Percentiles rank a stretch among this genome's conserved stretches.
phyloP scores from a whole-genome alignment of 768 basidiomycete genomes.

The Kwoniella botswanensis region DNA sequence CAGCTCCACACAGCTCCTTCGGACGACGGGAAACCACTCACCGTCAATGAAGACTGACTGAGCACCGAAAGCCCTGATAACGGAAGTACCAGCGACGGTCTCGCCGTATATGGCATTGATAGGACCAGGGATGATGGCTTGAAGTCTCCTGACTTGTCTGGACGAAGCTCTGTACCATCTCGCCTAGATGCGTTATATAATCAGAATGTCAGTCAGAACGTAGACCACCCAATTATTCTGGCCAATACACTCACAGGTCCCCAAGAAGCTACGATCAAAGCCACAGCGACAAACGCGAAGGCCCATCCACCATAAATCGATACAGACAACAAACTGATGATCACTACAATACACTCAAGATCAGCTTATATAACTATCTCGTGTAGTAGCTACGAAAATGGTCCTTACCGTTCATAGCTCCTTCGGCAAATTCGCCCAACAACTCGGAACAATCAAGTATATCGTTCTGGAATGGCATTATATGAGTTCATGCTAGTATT shows the following conservation, averaged over 20 bases:
- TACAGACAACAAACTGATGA: conserved; percentile 29
- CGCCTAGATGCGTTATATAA: conserved; percentile 10
- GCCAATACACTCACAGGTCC: conserved; percentile 30
- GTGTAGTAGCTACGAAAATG: background rate
- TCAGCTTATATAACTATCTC: background rate
- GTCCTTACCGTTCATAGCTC: conserved; percentile 27
- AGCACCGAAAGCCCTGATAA: conserved; percentile 48
- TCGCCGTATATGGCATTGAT: conserved; percentile 51
- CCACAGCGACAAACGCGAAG: conserved; percentile 25
- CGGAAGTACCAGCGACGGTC: conserved; percentile 46
- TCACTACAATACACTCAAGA: conserved; percentile 19
- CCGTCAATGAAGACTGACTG: conserved; percentile 41
- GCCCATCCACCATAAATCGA: conserved; percentile 36
- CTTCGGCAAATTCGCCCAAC: conserved; percentile 22
- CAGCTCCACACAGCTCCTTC: background rate
- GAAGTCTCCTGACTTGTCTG: conserved; percentile 38
- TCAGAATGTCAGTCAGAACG: no score
- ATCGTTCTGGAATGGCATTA: conserved; percentile 22
- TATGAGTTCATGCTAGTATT: background rate
- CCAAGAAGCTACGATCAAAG: conserved; percentile 28
- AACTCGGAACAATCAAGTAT: conserved; percentile 28
- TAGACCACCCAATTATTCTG: no score
- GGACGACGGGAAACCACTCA: background rate
- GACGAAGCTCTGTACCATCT: conserved; percentile 36
- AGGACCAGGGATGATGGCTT: conserved; percentile 36